Percentiles rank a stretch among this genome's conserved stretches.
These are phyloP conservation scores for Escallonia rubra DNA, from an alignment of 129 eudicot species.

Conservation along the genomic window DNA sequence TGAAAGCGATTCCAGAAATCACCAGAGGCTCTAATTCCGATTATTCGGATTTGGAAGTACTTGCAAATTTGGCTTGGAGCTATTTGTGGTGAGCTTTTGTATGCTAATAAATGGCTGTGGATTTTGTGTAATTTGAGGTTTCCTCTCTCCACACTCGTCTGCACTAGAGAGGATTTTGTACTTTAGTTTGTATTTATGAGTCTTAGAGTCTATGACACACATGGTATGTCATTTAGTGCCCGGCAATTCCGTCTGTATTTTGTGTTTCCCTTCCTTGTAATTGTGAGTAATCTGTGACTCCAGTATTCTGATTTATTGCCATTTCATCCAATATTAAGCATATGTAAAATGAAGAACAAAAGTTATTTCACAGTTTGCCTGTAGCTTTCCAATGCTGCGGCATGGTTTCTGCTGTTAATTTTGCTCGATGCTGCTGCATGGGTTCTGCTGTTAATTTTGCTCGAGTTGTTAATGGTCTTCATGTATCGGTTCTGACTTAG, in stretches of 20 bases:
- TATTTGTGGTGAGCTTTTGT: conserved; percentile 8
- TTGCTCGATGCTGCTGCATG: too few relatives aligned
- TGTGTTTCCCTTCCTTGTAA: background rate
- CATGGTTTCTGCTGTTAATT: background rate
- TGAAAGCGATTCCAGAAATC: background rate
- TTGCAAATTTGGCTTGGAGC: background rate
- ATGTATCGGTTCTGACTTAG: too few relatives aligned
- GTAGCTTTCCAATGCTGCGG: conserved; percentile 4
- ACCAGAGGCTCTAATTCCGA: background rate
- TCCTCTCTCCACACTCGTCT: background rate
- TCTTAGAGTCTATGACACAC: conserved; percentile 6
- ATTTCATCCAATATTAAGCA: background rate
- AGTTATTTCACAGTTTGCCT: background rate
- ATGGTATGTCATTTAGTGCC: conserved; percentile 12
- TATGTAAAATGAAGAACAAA: background rate
- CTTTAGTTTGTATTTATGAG: conserved; percentile 2
- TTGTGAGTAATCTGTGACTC: background rate
- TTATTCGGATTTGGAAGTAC: background rate
- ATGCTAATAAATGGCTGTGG: background rate
- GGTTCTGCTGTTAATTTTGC: background rate
- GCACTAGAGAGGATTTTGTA: too few relatives aligned
- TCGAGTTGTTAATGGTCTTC: background rate
- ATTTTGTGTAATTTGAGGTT: background rate
- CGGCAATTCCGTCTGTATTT: conserved; percentile 5
- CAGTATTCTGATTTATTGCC: background rate